Conservation (phyloP, 2,329 filamentous ascomycete species). For the Cladosporium colombiae region DNA sequence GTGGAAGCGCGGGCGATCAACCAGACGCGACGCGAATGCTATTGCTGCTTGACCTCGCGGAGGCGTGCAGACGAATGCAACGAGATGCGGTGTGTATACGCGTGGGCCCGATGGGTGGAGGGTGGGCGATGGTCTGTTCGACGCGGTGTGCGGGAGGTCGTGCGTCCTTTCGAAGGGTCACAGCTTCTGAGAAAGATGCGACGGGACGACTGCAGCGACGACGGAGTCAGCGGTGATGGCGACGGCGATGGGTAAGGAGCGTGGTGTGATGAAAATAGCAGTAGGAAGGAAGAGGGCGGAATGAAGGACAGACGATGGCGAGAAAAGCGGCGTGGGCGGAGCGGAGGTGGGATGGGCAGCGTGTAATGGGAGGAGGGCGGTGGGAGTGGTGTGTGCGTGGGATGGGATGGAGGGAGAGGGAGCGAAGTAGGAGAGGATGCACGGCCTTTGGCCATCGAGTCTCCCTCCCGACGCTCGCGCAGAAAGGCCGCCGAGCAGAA, state of each 20-base stretch:
- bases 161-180: constrained; percentile 30
- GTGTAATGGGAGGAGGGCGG: neutral
- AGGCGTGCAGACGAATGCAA: constrained; percentile 16
- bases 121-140: constrained; percentile 28
- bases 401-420: neutral
- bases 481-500: neutral
- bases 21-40: constrained; percentile 27
- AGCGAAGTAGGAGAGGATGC: too few species aligned
- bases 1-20: constrained; percentile 20
- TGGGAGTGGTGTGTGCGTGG: neutral
- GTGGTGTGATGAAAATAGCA: neutral
- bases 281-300: neutral
- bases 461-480: too few species aligned
- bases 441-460: too few species aligned
- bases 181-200: constrained; percentile 23
- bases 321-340: constrained; percentile 8
- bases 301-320: constrained; percentile 5
- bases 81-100: constrained; percentile 18
- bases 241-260: constrained; percentile 12
- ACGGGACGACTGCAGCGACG: constrained; percentile 20
- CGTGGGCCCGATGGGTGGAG: constrained; percentile 24
- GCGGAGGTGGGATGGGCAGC: neutral
- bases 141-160: constrained; percentile 30
- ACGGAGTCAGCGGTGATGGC: constrained; percentile 15
- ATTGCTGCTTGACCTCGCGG: constrained; percentile 17